Base-by-base conservation (phyloP, 352 stramenopile genomes). In the Globisporangium emineosum region DNA sequence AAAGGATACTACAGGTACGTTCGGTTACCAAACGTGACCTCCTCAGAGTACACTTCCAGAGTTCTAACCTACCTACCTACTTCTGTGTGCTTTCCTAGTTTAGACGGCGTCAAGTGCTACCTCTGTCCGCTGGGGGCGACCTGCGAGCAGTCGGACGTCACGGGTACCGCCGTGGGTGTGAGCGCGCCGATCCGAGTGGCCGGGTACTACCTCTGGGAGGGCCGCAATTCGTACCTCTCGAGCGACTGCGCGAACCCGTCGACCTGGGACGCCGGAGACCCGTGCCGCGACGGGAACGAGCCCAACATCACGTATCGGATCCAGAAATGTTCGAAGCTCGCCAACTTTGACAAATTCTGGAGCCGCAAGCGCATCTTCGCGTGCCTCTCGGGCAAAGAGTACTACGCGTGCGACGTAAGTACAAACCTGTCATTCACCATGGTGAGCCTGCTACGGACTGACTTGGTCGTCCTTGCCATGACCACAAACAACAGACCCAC, bases 1-100 rank as follows among this genome's bases (percentile, higher is more conserved):
- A 88, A 89, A 58, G 78, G 76, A 32, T 85, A 53, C 21, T 92
- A 90, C 63, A 91, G 81, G 81, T 90, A 71, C 25, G 37, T 54
- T 40, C 21, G n/a, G 9, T 27, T 55, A 23, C 4, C 17, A 5
- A 5, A 21, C 15, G 15, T 45, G 37, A 45, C 15, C 15, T 45
- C 37, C n/a, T n/a, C 33, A 45, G 37, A 45, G 15, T 45, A 7
- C 15, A n/a, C 17, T 45, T 19, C 8, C 15, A 9, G 15, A n/a
- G 37, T 45, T 5, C 15, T 45, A 45, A 45, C 37, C n/a, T 45
- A 45, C 15, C 15, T 17, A 19, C 6, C 35, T 43, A 17, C 35
- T 13, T n/a, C 17, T 15, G 10, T 27, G 35, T 23, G 8, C 29
- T 0, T 65, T 15, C 17, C 9, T 69, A 91, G 83, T 70, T 59